A percentile compares a stretch with the other conserved stretches of the same genome.
Evolutionary conservation across 2,329 filamentous ascomycete species (phyloP).

Genomic region (Botrytis fabae): DNA sequence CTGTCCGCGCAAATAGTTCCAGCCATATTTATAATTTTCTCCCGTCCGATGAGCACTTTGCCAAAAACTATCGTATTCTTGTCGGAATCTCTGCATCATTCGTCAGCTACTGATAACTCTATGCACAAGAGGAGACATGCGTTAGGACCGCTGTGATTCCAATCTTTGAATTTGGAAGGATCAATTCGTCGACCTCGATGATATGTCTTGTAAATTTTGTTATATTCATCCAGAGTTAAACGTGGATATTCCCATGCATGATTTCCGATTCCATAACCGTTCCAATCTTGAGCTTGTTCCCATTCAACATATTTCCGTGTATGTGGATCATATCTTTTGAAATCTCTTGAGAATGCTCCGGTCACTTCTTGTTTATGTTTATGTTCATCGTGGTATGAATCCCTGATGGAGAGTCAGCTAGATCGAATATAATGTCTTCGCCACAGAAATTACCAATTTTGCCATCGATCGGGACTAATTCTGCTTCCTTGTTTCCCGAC

Average conservation of each 20-base stretch:
- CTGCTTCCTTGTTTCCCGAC: slow-evolving; percentile 34
- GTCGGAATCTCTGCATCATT: slow-evolving; percentile 32
- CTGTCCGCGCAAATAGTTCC: neutral
- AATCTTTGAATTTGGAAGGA: slow-evolving; percentile 32
- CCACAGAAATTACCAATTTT: slow-evolving; percentile 35
- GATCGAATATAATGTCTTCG: neutral
- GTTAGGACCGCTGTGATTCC: slow-evolving; percentile 36
- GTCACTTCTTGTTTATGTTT: slow-evolving; percentile 21
- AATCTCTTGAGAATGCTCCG: slow-evolving; percentile 25
- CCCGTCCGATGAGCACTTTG: slow-evolving; percentile 35
- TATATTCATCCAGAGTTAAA: slow-evolving; percentile 33
- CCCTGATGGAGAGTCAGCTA: slow-evolving; percentile 31
- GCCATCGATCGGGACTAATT: slow-evolving; percentile 36
- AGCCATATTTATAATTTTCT: slow-evolving; percentile 27
- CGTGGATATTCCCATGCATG: slow-evolving; percentile 30
- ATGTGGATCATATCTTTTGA: slow-evolving; percentile 37
- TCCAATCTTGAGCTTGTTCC: slow-evolving; percentile 30
- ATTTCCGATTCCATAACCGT: slow-evolving; percentile 21
- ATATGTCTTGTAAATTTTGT: slow-evolving; percentile 26
- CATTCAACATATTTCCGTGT: slow-evolving; percentile 36
- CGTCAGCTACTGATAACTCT: slow-evolving; percentile 4
- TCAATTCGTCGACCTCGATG: slow-evolving; percentile 21
- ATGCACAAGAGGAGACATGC: slow-evolving; percentile 21
- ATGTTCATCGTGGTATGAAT: slow-evolving; percentile 34
- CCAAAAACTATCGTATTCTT: slow-evolving; percentile 38